phyloP scores from a whole-genome alignment of 202 grass and related monocot species.

The Bolboschoenoplectus hybrid region DNA sequence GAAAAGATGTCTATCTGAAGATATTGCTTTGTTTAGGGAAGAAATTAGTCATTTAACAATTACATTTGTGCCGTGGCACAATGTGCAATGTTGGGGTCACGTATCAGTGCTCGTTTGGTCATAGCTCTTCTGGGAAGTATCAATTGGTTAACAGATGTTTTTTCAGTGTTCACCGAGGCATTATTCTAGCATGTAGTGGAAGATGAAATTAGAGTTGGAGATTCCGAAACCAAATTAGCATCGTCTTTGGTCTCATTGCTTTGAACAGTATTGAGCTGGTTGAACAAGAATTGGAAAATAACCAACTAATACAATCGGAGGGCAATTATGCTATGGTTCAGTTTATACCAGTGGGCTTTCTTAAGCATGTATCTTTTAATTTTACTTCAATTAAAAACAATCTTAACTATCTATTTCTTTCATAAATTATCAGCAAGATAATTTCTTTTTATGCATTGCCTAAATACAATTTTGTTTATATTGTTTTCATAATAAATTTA shows the following conservation, averaged over 20 bases:
- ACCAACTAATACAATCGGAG: not conserved
- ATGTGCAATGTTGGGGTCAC: not conserved
- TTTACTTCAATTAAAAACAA: too few relatives aligned
- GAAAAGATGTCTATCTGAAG: not conserved
- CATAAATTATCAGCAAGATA: too few relatives aligned
- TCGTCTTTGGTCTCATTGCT: not conserved
- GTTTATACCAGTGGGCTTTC: too few relatives aligned
- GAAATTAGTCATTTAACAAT: not conserved
- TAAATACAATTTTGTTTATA: too few relatives aligned
- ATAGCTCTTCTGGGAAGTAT: not conserved
- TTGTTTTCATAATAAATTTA: too few relatives aligned
- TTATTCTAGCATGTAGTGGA: not conserved
- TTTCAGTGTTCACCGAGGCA: not conserved
- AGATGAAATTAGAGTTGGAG: not conserved
- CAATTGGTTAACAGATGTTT: not conserved
- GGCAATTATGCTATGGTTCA: too few relatives aligned
- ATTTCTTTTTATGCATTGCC: too few relatives aligned
- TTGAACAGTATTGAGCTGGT: not conserved
- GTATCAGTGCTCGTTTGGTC: not conserved
- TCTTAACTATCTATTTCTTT: too few relatives aligned
- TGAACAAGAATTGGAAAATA: not conserved
- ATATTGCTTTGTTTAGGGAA: not conserved
- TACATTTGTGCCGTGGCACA: not conserved
- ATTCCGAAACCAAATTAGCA: not conserved
- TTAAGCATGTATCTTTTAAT: too few relatives aligned